These are phyloP conservation scores for Haematococcus sp. DNA, from an alignment of 139 green algal genomes.

Conservation along the genomic window DNA sequence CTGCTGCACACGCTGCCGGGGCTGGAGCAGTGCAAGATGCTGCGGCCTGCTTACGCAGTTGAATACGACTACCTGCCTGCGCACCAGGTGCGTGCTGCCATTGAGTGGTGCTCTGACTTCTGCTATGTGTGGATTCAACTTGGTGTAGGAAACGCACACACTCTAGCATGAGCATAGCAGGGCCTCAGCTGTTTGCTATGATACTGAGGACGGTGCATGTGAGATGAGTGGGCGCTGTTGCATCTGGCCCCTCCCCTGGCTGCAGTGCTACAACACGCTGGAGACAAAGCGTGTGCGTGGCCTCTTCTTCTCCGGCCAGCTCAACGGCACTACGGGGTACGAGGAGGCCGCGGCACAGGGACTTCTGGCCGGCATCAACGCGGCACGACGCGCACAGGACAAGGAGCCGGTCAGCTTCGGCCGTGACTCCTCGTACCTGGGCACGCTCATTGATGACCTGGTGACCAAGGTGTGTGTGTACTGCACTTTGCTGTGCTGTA, in stretches of 20 bases:
- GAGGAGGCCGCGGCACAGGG: conserved; percentile 94
- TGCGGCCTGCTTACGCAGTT: conserved; percentile 94
- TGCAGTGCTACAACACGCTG: conserved; percentile 83
- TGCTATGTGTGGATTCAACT: not conserved
- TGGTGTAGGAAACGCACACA: not conserved
- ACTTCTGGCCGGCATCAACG: conserved; percentile 90
- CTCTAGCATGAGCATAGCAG: not conserved
- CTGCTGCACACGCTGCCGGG: conserved; percentile 93
- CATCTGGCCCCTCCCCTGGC: not conserved
- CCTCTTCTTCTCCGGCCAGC: conserved; percentile 96
- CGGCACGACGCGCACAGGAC: conserved; percentile 61
- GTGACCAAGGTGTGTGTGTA: conserved; percentile 73
- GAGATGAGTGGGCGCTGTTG: not conserved
- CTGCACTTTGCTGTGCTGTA: no score
- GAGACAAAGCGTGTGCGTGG: conserved; percentile 88
- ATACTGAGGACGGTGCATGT: not conserved
- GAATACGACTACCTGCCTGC: conserved; percentile 99
- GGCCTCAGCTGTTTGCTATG: not conserved
- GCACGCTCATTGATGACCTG: conserved; percentile 95
- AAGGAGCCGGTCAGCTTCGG: conserved; percentile 55
- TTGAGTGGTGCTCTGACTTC: no score
- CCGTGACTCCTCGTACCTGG: conserved; percentile 84
- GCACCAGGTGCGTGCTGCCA: conserved; percentile 42
- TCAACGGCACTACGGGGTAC: conserved; percentile 98
- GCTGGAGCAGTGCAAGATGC: conserved; percentile 80